phyloP scores from a whole-genome alignment of 108 stramenopile species.

The Bacterosira constricta region DNA sequence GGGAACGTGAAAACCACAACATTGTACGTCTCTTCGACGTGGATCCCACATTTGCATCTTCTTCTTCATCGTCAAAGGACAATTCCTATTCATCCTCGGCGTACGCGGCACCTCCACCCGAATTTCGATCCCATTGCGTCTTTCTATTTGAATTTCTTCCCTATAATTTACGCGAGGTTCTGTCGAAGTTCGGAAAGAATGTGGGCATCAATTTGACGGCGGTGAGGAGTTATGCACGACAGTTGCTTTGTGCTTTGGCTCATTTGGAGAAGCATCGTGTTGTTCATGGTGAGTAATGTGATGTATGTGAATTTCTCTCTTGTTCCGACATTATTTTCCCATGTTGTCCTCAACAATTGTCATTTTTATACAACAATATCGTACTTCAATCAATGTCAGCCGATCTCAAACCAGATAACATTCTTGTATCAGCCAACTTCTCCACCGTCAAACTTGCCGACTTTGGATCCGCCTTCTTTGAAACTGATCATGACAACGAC shows the following conservation, averaged over 20 bases:
- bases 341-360: too few relatives aligned
- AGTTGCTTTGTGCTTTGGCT: constrained; percentile 87
- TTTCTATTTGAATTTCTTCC: constrained; percentile 85
- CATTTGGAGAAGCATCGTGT: constrained; percentile 86
- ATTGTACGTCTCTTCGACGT: constrained; percentile 67
- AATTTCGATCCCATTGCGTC: constrained; percentile 80
- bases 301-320: constrained; percentile 1
- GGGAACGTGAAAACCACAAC: constrained; percentile 58
- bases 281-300: constrained; percentile 67
- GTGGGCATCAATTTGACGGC: constrained; percentile 90
- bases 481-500: constrained; percentile 72
- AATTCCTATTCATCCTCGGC: constrained; percentile 22
- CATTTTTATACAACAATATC: not conserved
- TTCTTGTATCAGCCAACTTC: constrained; percentile 90
- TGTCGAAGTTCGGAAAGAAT: constrained; percentile 92
- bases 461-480: constrained; percentile 94
- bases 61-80: constrained; percentile 18
- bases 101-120: constrained; percentile 39
- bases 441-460: constrained; percentile 88
- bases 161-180: constrained; percentile 88
- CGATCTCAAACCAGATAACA: constrained; percentile 99
- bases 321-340: not conserved
- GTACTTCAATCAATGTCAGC: constrained; percentile 34
- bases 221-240: constrained; percentile 89
- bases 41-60: constrained; percentile 31